Evolutionary conservation across 805 yeast species (phyloP).

Genomic region (Metschnikowia cerradonensis): DNA sequence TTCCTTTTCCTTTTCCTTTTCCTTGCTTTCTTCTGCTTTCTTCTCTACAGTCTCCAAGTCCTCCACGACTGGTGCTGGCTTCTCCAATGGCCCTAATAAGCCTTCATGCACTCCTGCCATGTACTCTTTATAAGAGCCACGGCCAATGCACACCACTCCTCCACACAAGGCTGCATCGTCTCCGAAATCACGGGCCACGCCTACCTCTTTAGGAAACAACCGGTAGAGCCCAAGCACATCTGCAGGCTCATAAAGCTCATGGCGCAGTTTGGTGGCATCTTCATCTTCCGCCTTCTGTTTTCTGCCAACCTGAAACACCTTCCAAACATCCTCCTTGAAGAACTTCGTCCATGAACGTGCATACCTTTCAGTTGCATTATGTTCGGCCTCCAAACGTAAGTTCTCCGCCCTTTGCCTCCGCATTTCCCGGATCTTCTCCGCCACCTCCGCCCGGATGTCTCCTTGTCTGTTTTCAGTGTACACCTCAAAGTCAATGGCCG

Average conservation of each 20-base stretch:
- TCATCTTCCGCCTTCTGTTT: neutral
- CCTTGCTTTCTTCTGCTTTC: conserved; percentile 13
- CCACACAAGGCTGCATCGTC: conserved; percentile 51
- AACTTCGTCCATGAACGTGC: conserved; percentile 28
- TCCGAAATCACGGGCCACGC: conserved; percentile 40
- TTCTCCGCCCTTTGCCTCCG: conserved; percentile 41
- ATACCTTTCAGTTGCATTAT: conserved; percentile 10
- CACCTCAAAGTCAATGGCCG: conserved; percentile 80
- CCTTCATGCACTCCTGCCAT: conserved; percentile 92
- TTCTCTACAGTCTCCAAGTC: conserved; percentile 10
- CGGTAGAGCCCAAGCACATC: conserved; percentile 59
- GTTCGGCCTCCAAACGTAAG: conserved; percentile 5
- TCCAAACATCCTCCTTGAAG: conserved; percentile 16
- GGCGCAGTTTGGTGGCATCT: conserved; percentile 16
- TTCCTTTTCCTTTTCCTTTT: neutral
- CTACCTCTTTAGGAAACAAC: conserved; percentile 22
- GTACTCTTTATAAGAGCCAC: conserved; percentile 96
- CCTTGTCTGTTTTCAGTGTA: conserved; percentile 83
- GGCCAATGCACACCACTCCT: conserved; percentile 86
- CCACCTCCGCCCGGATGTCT: conserved; percentile 74
- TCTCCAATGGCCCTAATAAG: conserved; percentile 78
- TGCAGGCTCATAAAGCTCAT: conserved; percentile 36
- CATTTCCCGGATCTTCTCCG: conserved; percentile 71
- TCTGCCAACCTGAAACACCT: conserved; percentile 8
- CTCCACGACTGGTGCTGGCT: conserved; percentile 28